Base-by-base conservation (phyloP, 352 stramenopile genomes). In the Globisporangium spiculum region DNA sequence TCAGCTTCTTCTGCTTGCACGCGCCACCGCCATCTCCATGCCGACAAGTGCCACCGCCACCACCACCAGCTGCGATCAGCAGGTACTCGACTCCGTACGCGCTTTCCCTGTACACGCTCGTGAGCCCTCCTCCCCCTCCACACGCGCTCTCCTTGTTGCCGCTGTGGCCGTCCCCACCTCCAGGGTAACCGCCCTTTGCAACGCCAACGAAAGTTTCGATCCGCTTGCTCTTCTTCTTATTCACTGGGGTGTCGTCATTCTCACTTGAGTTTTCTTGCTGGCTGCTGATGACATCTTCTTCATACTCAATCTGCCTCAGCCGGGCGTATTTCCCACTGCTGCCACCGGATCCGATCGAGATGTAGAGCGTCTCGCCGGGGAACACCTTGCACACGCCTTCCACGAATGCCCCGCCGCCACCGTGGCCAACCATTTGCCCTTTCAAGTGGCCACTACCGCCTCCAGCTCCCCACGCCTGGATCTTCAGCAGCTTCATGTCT, bases 101-200 rank as follows among this genome's bases (percentile, higher is more conserved):
- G 36, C 81, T 76, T 44, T 91, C 73, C 4, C 86, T 75, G 58
- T 89, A 89, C 48, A 94, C 75, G 59, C 81, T 89, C 24, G 84
- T 92, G 65, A 86, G 91, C 2, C 86, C 86, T 30, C 86, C 84
- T 1, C 86, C 86, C 0, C 82, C 84, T 20, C 86, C 86, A 54
- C 84, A 91, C 0, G 84, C 83, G 50, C 72, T 82, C 65, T 90
- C 79, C 22, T 88, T 91, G 58, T 94, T 94, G 5, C 81, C 83
- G 22, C 79, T 82, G 63, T 91, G 77, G 27, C 86, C 84, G 12
- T 73, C 48, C 1, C 86, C 86, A 5, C 86, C 86, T 18, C 86
- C 86, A 48, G 83, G 86, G 0, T 60, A 32, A 0, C 86, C 86
- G 16, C 84, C 86, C 16, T 30, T 57, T 0, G 84, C 75, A 1